Evolutionary conservation across 768 basidiomycete species (phyloP).

Genomic region (Leccinum longicurvipes): DNA sequence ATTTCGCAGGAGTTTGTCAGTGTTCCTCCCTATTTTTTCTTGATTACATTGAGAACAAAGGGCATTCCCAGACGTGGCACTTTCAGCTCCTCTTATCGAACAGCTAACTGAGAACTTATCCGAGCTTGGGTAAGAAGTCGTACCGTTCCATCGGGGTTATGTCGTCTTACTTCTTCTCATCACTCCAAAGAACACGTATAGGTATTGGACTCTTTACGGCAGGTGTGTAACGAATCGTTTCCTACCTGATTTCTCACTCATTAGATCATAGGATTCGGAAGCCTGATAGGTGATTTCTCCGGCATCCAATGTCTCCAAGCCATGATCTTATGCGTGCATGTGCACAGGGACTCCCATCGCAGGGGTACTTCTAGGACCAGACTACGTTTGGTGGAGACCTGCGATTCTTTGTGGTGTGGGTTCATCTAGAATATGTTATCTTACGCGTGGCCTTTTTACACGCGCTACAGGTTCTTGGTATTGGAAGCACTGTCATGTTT

Average conservation of each 20-base stretch:
- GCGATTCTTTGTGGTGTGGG: slow-evolving; percentile 46
- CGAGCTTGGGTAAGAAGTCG: slow-evolving; percentile 42
- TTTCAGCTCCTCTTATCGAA: slow-evolving; percentile 42
- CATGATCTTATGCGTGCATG: slow-evolving; percentile 21
- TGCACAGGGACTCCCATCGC: slow-evolving; percentile 50
- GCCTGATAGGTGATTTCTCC: slow-evolving; percentile 16
- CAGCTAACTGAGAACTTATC: slow-evolving; percentile 40
- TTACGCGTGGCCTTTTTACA: background rate
- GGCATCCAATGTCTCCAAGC: background rate
- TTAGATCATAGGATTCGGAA: slow-evolving; percentile 18
- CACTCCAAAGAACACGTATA: slow-evolving; percentile 31
- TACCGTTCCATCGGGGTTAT: background rate
- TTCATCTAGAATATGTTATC: background rate
- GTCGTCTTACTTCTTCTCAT: background rate
- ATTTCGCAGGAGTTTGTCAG: slow-evolving; percentile 43
- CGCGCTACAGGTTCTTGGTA: slow-evolving; percentile 9
- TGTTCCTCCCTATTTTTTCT: background rate
- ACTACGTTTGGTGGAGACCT: slow-evolving; percentile 55
- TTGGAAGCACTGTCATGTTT: slow-evolving; percentile 16
- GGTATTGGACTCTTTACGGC: slow-evolving; percentile 48
- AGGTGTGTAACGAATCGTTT: slow-evolving; percentile 27
- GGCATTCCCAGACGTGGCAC: slow-evolving; percentile 31
- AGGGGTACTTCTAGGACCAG: slow-evolving; percentile 47
- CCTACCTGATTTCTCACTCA: background rate
- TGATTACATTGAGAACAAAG: background rate